Evolutionary conservation across 345 rosid species (phyloP), one percentile per base, ranked within the genome.

Genomic region (Excoecaria agallocha): DNA sequence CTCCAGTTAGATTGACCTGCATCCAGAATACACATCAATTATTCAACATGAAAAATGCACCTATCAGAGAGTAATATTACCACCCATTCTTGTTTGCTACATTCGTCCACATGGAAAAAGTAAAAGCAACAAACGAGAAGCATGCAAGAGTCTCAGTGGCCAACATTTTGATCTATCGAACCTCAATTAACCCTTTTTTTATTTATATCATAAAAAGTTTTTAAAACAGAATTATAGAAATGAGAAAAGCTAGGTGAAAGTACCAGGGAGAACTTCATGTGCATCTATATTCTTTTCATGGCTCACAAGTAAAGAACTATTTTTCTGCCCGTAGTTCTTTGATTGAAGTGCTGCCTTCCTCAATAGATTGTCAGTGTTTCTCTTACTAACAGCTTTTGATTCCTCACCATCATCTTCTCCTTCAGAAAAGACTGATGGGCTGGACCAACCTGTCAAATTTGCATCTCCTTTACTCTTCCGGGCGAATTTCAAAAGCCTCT

Each of bases 381-480:
- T 87, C 84, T 80, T 83, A 78, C 80, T 81, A 55, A 77, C 49
- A 52, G 82, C 80, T 85, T 80, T 86, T 13, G 82, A 77, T 22
- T 89, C 89, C 63, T 87, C 93, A 0, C 74, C 48, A 12, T 84
- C 93, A 81, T 87, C 89, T 79, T 87, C 93, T 69, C 88, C 93
- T 84, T 89, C 91, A 16, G 89, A 87, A 79, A 80, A 87, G 38
- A 87, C 83, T 6, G 88, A 87, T 20, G 93, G 87, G 79, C 90
- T 87, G 65, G 93, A 85, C 87, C 85, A 85, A 75, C 90, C 90
- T 8, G 85, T 67, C 49, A 79, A 24, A 83, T 81, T 86, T 71
- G 83, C 85, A 82, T 89, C 91, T 7, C 88, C 90, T 78, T 89
- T 89, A 56, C 83, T 89, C 83, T 89, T 89, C 68, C 93, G 76